A percentile compares a stretch with the other conserved stretches of the same genome.
Evolutionary conservation across 257 asterid species (phyloP).

Genomic region (Cordia subcordata): DNA sequence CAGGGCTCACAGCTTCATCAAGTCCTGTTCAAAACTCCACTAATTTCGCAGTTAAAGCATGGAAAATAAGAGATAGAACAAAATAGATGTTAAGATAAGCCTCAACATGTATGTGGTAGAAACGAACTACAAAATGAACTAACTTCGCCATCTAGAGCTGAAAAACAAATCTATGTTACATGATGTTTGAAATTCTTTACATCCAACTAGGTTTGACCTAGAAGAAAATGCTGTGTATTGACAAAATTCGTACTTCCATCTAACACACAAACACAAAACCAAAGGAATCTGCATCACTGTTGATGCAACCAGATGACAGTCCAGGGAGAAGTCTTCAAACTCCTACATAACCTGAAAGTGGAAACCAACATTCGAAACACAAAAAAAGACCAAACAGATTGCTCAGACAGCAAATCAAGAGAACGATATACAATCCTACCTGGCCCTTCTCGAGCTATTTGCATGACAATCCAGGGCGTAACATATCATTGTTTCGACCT

Average conservation of each 20-base stretch:
- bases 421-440: conserved; percentile 1
- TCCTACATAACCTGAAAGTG: conserved; percentile 1
- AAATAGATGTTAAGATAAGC: no score
- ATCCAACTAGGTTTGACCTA: not conserved
- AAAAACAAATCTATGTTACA: no score
- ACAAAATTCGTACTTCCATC: not conserved
- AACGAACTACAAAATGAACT: no score
- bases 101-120: no score
- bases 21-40: no score
- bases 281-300: not conserved
- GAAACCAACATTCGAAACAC: not conserved
- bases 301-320: not conserved
- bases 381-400: not conserved
- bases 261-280: not conserved
- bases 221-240: not conserved
- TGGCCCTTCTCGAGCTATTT: not conserved
- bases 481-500: conserved; percentile 9
- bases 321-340: not conserved
- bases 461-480: not conserved
- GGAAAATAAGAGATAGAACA: no score
- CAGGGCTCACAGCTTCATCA: no score
- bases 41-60: no score
- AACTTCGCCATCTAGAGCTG: no score
- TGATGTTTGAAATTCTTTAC: no score
- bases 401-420: not conserved